Conservation (phyloP, 2,329 filamentous ascomycete species). For the Sporothrix euskadiensis region DNA sequence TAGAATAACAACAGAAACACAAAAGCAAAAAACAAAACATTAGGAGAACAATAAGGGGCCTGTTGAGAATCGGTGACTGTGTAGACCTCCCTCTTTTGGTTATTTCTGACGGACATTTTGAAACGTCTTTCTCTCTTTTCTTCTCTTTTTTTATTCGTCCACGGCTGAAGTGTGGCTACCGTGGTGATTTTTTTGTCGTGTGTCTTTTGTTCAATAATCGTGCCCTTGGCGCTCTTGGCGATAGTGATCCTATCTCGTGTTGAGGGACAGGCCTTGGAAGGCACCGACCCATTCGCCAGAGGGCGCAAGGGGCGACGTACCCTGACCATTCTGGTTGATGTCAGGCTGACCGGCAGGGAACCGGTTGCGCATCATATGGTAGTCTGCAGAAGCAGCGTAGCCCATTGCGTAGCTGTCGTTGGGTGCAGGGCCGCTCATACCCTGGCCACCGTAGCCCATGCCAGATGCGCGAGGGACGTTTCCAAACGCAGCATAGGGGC, state of each 20-base stretch:
- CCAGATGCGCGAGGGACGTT: slow-evolving; percentile 43
- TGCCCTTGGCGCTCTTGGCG: background rate
- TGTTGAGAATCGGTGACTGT: background rate
- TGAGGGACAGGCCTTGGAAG: slow-evolving; percentile 73
- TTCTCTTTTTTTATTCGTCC: background rate
- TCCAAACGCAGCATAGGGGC: slow-evolving; percentile 48
- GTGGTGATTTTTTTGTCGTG: background rate
- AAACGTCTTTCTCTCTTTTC: slow-evolving; percentile 2
- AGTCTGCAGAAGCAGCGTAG: slow-evolving; percentile 47
- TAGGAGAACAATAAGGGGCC: background rate
- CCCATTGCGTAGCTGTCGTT: slow-evolving; percentile 47
- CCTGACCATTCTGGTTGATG: slow-evolving; percentile 42
- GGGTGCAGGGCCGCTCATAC: slow-evolving; percentile 41
- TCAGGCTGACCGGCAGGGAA: slow-evolving; percentile 47
- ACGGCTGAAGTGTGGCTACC: background rate
- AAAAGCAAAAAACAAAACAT: background rate
- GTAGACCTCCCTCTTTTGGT: background rate
- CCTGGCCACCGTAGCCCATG: slow-evolving; percentile 44
- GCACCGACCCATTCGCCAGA: slow-evolving; percentile 62
- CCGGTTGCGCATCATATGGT: slow-evolving; percentile 50
- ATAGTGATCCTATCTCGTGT: slow-evolving; percentile 39
- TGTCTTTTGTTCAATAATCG: background rate
- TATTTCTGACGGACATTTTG: slow-evolving; percentile 6
- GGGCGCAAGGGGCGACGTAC: slow-evolving; percentile 45
- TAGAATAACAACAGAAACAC: background rate